Conservation (phyloP, 345 rosid genomes). For the Euclidium syriacum region DNA sequence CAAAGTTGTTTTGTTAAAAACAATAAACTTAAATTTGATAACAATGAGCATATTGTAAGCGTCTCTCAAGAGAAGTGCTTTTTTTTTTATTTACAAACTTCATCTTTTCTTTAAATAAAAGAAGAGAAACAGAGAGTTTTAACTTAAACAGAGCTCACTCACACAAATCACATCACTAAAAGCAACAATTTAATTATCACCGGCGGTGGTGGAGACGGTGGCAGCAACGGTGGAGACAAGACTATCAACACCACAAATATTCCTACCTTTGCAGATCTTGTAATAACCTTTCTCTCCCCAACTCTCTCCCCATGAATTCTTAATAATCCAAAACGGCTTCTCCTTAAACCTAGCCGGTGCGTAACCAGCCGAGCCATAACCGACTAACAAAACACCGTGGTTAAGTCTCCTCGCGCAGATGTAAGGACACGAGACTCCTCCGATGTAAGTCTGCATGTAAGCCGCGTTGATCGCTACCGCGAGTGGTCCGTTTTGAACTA, state of each 20-base stretch:
- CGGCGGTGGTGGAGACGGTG: constrained; percentile 25
- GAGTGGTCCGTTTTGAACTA: constrained; percentile 83
- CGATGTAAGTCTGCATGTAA: constrained; percentile 87
- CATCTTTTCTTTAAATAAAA: background rate
- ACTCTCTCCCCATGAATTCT: constrained; percentile 87
- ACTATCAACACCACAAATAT: constrained; percentile 85
- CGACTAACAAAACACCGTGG: constrained; percentile 85
- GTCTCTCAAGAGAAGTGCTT: background rate
- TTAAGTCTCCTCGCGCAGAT: constrained; percentile 72
- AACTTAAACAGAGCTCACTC: constrained; percentile 2
- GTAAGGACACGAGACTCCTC: constrained; percentile 89
- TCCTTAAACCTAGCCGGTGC: constrained; percentile 81
- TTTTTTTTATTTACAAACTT: constrained; percentile 23
- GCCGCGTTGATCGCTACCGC: constrained; percentile 85
- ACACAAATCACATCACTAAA: constrained; percentile 9
- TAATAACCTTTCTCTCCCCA: constrained; percentile 94
- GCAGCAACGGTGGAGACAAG: constrained; percentile 90
- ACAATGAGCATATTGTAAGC: background rate
- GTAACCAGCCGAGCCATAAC: constrained; percentile 79
- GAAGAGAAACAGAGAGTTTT: constrained; percentile 15
- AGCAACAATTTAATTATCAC: background rate
- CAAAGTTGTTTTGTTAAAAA: too few relatives aligned
- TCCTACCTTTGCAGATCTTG: constrained; percentile 82
- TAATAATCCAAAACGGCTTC: constrained; percentile 89
- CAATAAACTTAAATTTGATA: too few relatives aligned